Base-by-base conservation (phyloP, 2,329 filamentous ascomycete species). In the Aureobasidium sp. region DNA sequence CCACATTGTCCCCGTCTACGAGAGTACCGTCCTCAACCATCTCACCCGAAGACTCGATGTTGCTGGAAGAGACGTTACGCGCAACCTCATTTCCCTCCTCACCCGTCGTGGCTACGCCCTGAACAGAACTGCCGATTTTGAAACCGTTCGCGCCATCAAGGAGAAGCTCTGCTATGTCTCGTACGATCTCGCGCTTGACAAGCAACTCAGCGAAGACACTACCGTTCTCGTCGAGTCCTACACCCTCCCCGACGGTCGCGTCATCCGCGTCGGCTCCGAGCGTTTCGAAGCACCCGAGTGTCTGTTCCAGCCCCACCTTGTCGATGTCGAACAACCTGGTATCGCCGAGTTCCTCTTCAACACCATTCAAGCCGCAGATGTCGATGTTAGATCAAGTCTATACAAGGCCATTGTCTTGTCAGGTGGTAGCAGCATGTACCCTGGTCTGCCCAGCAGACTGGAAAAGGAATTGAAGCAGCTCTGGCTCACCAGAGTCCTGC, bases 141-240 rank as follows among this genome's bases (percentile, higher is more conserved):
- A 98, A 73, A 98, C 93, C 3, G 93, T 98, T 54, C 87, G 93
- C 58, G 91, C 97, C 71, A 97, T 98, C 77, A 98, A 98, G 76
- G 93, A 98, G 79, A 98, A 98, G 79, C 86, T 98, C 48, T 97
- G 93, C 79, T 98, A 98, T 70, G 91, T 98, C 54, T 96, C 90
- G 11, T 98, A 97, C 76, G 93, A 98, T 70, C 81, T 98, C 54
- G 90, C 95, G 71, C 79, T 98, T 53, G 93, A 98, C 77, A 90
- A 97, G 75, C 84, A 88, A 62, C 82, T 98, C 59, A 94, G 88
- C 66, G 93, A 98, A 74, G 93, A 98, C 64, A 98, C 93, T 14
- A 98, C 93, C 1, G 90, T 96, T 7, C 77, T 98, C 53, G 93
- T 98, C 10, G 93, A 98, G 73, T 94, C 88, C 67, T 98, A 98